phyloP scores from a whole-genome alignment of 2,329 filamentous ascomycete genomes.

The Tolypocladium endophyticum region DNA sequence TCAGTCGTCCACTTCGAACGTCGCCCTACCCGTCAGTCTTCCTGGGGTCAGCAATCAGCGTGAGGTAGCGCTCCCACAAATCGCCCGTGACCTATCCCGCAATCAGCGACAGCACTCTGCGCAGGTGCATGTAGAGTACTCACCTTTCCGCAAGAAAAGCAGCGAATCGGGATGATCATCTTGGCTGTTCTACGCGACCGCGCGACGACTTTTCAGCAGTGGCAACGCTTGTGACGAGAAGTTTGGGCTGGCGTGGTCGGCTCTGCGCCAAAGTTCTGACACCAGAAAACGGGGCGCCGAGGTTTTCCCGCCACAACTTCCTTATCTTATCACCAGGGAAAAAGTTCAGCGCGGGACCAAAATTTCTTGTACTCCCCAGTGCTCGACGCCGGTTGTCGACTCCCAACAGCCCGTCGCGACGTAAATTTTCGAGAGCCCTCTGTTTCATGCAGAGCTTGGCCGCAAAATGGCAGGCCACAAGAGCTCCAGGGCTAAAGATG shows the following conservation, averaged over 20 bases:
- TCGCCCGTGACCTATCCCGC: conserved; percentile 75
- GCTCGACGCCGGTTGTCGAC: neutral
- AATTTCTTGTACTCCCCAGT: conserved; percentile 20
- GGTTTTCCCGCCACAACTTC: conserved; percentile 20
- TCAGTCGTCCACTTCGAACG: neutral
- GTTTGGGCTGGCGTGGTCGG: neutral
- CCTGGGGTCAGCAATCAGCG: conserved; percentile 66
- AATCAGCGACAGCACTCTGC: conserved; percentile 17
- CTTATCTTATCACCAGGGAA: conserved; percentile 30
- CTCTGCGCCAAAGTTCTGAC: neutral
- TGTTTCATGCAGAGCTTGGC: neutral
- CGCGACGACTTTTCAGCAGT: neutral
- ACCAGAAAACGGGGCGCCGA: conserved; percentile 15
- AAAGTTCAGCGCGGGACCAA: conserved; percentile 30
- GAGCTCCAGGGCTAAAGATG: conserved; percentile 20
- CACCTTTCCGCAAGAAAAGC: conserved; percentile 99
- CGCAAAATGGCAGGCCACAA: conserved; percentile 24
- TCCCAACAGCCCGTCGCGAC: conserved; percentile 1
- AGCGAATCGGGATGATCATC: conserved; percentile 98
- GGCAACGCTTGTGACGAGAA: neutral
- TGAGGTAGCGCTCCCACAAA: conserved; percentile 92
- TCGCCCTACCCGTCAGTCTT: conserved; percentile 55
- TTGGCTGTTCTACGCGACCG: conserved; percentile 22
- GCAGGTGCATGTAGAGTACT: conserved; percentile 9
- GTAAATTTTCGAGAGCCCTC: conserved; percentile 7